Conservation (phyloP, 192 early-diverging fungal genomes). For the Coemansia sp. region DNA sequence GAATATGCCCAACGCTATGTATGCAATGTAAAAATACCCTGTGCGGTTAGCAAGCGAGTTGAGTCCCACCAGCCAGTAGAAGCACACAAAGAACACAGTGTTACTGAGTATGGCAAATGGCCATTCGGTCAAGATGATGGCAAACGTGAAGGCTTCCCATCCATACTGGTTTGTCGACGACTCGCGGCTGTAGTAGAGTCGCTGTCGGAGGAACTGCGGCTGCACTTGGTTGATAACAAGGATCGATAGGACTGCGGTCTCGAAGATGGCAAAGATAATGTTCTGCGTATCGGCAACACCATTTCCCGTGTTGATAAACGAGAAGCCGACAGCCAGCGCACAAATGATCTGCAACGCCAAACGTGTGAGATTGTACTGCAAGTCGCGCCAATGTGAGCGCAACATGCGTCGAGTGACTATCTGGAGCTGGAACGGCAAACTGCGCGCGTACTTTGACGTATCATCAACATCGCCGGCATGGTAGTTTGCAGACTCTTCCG, state of each 20-base stretch:
- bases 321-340: conserved; percentile 70
- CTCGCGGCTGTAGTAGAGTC: conserved; percentile 68
- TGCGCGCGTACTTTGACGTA: conserved; percentile 53
- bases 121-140: conserved; percentile 66
- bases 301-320: conserved; percentile 65
- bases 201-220: conserved; percentile 67
- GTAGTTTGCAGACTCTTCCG: neutral
- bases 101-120: conserved; percentile 66
- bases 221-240: conserved; percentile 69
- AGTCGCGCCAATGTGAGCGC: conserved; percentile 69
- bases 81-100: conserved; percentile 68
- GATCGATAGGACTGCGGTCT: conserved; percentile 65
- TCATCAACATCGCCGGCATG: conserved; percentile 27
- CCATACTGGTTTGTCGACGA: conserved; percentile 66
- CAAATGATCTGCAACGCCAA: conserved; percentile 60
- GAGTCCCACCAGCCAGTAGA: conserved; percentile 78
- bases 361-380: conserved; percentile 75
- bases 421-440: conserved; percentile 52
- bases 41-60: conserved; percentile 46
- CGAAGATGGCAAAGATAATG: conserved; percentile 71
- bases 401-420: conserved; percentile 67
- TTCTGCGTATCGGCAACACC: conserved; percentile 64
- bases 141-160: conserved; percentile 64
- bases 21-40: conserved; percentile 67
- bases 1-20: conserved; percentile 64